Conservation (phyloP, 495 filamentous ascomycete species). For the Lophium mytilinum region DNA sequence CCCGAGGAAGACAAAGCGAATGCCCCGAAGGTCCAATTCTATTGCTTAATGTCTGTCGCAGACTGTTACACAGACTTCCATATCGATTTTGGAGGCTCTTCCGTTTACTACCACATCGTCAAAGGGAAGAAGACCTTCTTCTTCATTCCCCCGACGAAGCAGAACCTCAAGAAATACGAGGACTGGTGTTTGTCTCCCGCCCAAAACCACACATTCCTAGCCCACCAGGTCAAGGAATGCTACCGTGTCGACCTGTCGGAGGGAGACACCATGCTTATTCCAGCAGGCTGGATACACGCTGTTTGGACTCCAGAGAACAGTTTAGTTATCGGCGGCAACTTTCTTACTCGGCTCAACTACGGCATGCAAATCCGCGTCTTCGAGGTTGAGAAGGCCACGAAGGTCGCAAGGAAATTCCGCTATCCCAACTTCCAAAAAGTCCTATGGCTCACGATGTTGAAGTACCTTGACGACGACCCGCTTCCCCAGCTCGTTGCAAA, state of each 20-base stretch:
- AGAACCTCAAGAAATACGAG: conserved; percentile 69
- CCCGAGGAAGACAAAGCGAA: conserved; percentile 53
- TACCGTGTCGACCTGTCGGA: conserved; percentile 63
- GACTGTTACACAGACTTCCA: conserved; percentile 77
- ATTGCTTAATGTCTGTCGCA: conserved; percentile 71
- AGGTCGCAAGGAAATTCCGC: conserved; percentile 59
- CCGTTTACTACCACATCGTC: conserved; percentile 70
- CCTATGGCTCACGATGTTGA: conserved; percentile 62
- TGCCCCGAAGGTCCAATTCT: conserved; percentile 59
- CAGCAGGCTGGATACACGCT: conserved; percentile 74
- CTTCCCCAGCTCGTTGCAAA: conserved; percentile 52
- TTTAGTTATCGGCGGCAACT: conserved; percentile 70
- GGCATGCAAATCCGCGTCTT: conserved; percentile 63
- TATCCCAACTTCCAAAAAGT: conserved; percentile 71
- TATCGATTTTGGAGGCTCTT: conserved; percentile 73
- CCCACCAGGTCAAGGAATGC: conserved; percentile 63
- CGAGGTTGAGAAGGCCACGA: conserved; percentile 66
- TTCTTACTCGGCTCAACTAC: conserved; percentile 62
- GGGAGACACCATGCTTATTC: conserved; percentile 73
- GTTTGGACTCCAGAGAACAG: conserved; percentile 74
- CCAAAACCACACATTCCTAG: conserved; percentile 63
- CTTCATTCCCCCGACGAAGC: conserved; percentile 67
- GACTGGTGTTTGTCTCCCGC: conserved; percentile 67
- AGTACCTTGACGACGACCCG: conserved; percentile 60
- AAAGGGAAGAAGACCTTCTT: conserved; percentile 73